Evolutionary conservation across 768 basidiomycete species (phyloP), one percentile per base, ranked within the genome.

Genomic region (Boletus barrowsii): DNA sequence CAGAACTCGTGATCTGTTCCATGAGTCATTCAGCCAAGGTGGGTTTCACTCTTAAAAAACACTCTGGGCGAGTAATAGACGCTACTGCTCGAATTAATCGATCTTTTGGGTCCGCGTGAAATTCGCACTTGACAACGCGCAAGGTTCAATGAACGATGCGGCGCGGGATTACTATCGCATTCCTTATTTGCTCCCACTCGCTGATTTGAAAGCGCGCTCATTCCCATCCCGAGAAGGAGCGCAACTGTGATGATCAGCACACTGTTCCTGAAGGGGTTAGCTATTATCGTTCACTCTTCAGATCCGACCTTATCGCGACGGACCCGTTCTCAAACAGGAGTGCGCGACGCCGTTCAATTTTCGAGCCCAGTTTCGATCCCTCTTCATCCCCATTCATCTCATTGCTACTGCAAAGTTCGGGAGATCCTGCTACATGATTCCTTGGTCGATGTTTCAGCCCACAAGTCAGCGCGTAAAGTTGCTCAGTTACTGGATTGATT

Each of bases 261-360:
- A 43, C 10, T 14, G 46, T 40, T 40, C 55, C 52, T 5, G 41
- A 55, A n/a, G 52, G 55, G 47, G 63, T 47, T 57, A 48, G 22
- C 46, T 47, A 51, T 50, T 26, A 40, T 59, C 36, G n/a, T 30
- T n/a, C 41, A 24, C 30, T 40, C 40, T 15, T 26, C 33, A 51
- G 40, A 65, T 68, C 65, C 66, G 65, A 60, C 56, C 4, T 51
- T 47, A 51, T 56, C 65, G 66, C 49, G 45, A 44, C 51, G 50
- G 48, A 30, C 52, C 42, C 24, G 35, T 43, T 49, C 51, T 51
- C 43, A 49, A 44, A 49, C 47, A 36, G 42, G 33, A 47, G 44
- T 20, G 36, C 15, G 45, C 45, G 42, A 52, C 50, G 40, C 61
- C 58, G 53, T 61, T 43, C 61, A 54, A 63, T 63, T 45, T 39